A percentile compares a stretch with the other conserved stretches of the same genome.
Evolutionary conservation across 2,329 filamentous ascomycete genomes (phyloP).

Genomic region (Emericellopsis cladophorae): DNA sequence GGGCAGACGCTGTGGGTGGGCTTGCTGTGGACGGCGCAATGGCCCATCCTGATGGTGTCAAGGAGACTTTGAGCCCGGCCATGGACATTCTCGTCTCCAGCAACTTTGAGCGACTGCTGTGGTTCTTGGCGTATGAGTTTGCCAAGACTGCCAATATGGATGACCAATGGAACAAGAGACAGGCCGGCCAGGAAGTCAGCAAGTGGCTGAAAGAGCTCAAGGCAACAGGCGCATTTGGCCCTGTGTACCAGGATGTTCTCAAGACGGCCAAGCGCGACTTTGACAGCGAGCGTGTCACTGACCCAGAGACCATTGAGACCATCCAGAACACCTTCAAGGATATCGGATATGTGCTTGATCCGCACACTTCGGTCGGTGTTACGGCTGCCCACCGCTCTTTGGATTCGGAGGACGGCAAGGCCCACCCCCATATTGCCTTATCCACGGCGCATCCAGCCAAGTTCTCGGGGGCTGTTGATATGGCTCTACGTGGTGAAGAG

Average conservation of each 20-base stretch:
- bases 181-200: slow-evolving; percentile 64
- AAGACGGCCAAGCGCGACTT: slow-evolving; percentile 61
- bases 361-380: slow-evolving; percentile 82
- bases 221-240: slow-evolving; percentile 64
- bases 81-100: slow-evolving; percentile 97
- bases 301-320: slow-evolving; percentile 54
- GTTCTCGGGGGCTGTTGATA: slow-evolving; percentile 74
- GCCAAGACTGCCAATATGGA: slow-evolving; percentile 47
- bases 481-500: slow-evolving; percentile 4
- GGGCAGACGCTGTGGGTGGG: slow-evolving; percentile 46
- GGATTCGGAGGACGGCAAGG: slow-evolving; percentile 28
- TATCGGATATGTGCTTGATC: slow-evolving; percentile 74
- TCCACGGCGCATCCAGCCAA: slow-evolving; percentile 95
- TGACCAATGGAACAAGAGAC: slow-evolving; percentile 52
- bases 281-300: slow-evolving; percentile 62
- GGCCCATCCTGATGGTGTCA: slow-evolving; percentile 62
- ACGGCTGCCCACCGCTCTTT: slow-evolving; percentile 62
- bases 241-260: slow-evolving; percentile 63
- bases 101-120: slow-evolving; percentile 92
- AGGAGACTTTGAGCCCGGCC: slow-evolving; percentile 84
- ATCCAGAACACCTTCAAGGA: slow-evolving; percentile 43
- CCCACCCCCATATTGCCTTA: slow-evolving; percentile 64
- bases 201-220: slow-evolving; percentile 74
- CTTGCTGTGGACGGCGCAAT: slow-evolving; percentile 49
- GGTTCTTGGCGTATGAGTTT: slow-evolving; percentile 77